Base-by-base conservation (phyloP, 2,329 filamentous ascomycete species). In the Fusarium pseudograminearum region DNA sequence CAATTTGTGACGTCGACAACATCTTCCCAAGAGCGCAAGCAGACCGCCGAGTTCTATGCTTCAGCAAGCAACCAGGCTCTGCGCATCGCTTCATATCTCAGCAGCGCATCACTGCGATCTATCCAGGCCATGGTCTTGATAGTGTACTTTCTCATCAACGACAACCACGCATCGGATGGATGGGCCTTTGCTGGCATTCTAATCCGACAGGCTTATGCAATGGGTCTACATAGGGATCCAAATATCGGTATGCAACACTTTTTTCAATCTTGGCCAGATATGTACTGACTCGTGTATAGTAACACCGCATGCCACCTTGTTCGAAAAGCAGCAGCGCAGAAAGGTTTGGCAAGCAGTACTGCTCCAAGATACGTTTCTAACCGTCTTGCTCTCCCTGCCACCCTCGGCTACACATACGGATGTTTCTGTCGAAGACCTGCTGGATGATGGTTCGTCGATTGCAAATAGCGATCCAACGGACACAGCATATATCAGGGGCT, bases 311-410 rank as follows among this genome's bases (percentile, higher is more conserved):
- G 90, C 90, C 2, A 88, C 84, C 5, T 81, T 85, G 2, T 90
- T 91, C 61, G 91, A 94, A 69, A 94, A 94, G 76, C 91, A 94
- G 75, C 89, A 93, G 74, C 86, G 92, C 26, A 86, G 91, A 51
- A 94, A 94, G 76, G 84, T 94, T 4, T 95, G 92, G 92, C 92
- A 94, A 78, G 92, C 92, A 4, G 91, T 94, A 2, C 83, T 93
- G 28, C 86, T 93, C 16, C 92, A 95, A 78, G 92, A 95, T 77
- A 94, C 92, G 0, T 94, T 94, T 76, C 81, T 94, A 5, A 94
- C 91, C 0, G 91, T 94, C 1, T 85, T 94, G 1, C 84, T 94
- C 28, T 92, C 92, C 24, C 84, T 95, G 2, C 92, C 92, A 0
- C 92, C 92, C 1, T 92, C 88, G 18, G 91, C 91, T 2, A 94